Percentiles rank a stretch among this genome's conserved stretches.
Conservation (phyloP, 768 basidiomycete genomes). For the Tulasnella sp. region DNA sequence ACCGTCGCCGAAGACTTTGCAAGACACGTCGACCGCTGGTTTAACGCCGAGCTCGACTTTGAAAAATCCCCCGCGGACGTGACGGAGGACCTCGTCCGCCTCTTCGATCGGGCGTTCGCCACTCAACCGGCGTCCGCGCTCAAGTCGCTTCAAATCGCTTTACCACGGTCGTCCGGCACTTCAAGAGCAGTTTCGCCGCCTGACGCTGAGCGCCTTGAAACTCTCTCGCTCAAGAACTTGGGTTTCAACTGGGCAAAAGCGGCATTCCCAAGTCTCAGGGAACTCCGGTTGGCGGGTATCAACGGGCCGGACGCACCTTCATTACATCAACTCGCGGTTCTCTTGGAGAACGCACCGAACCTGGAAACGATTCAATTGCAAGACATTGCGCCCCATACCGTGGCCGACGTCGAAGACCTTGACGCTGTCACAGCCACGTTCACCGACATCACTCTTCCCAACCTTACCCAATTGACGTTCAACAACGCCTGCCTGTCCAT, state of each 20-base stretch:
- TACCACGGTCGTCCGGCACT: not conserved
- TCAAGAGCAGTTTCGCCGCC: not conserved
- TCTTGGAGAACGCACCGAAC: not conserved
- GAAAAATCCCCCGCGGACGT: not conserved
- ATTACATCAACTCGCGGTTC: not conserved
- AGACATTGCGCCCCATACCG: not conserved
- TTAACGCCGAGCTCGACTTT: not conserved
- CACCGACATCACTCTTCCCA: not conserved
- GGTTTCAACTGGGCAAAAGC: not conserved
- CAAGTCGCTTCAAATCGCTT: not conserved
- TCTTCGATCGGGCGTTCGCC: not conserved
- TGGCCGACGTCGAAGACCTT: not conserved
- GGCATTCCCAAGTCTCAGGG: not conserved
- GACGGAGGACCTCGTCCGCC: not conserved
- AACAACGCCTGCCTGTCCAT: constrained; percentile 10
- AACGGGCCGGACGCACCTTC: not conserved
- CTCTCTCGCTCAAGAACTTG: constrained; percentile 1
- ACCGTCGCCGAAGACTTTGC: not conserved
- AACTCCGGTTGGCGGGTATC: constrained; percentile 1
- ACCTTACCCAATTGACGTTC: not conserved
- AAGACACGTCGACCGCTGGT: not conserved
- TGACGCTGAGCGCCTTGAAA: not conserved
- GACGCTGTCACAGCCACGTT: not conserved
- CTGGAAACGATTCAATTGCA: not conserved
- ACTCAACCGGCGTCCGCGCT: not conserved